Base-by-base conservation (phyloP, 176 grass and related monocot species). In the Poa annua region DNA sequence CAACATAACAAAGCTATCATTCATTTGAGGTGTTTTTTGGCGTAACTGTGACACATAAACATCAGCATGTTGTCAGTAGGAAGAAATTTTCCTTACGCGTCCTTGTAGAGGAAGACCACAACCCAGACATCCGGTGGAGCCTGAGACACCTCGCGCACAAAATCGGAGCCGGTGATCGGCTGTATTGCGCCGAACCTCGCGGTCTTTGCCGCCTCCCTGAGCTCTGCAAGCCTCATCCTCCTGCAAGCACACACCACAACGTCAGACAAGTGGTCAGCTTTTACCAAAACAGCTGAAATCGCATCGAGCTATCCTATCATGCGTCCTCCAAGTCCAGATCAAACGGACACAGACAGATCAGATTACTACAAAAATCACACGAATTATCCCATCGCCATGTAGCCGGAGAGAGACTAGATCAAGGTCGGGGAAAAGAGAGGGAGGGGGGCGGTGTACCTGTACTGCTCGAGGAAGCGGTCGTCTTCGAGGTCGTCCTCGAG, bases 391-490 rank as follows among this genome's bases (percentile, higher is more conserved):
- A 63, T 33, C 35, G 39, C 21, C 32, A 81, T 12, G 53, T 15
- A 54, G 22, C 53, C 5, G 48, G 41, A 34, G 0, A 61, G 41
- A 34, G 0, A 61, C 75, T 0, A 34, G 75, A 90, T 86, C 67
- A n/a, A 75, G 21, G 32, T 10, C 39, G 4, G 70, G 65, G 38
- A 14, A 15, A n/a, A 7, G 17, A 50, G 14, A 41, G 51, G 7
- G 2, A n/a, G 4, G 9, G 0, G 35, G 4, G 34, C 50, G 36
- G 19, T 4, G 42, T 49, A 99, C 97, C 97, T 88, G 64, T 96
- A 96, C 93, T 99, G 93, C 88, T 94, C 87, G 26, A 99, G 93
- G 89, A 99, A 99, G 72, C 97, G 93, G 77, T 94, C 97, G 22
- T 99, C 96, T 2, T 99, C 93, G 4, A 96, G 79, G 54, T 94